Evolutionary conservation across 2,329 filamentous ascomycete species (phyloP).

Genomic region (Colletotrichum lini): DNA sequence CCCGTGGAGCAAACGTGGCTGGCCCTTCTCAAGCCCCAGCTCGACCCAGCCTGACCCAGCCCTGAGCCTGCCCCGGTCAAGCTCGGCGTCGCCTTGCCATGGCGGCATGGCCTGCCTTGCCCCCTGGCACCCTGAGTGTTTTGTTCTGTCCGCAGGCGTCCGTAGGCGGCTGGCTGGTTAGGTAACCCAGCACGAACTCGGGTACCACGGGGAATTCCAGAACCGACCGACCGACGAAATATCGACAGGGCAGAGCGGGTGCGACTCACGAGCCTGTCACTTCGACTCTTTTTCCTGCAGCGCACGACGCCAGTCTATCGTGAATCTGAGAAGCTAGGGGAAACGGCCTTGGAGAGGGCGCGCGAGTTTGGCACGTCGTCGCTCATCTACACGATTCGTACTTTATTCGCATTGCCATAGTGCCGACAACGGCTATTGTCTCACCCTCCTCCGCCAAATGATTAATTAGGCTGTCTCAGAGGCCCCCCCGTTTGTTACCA

Average conservation of each 20-base stretch:
- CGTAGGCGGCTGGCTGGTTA: background rate
- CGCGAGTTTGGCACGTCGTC: conserved; percentile 26
- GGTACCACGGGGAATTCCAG: conserved; percentile 41
- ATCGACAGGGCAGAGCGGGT: conserved; percentile 38
- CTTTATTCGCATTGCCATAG: conserved; percentile 14
- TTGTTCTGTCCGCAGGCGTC: conserved; percentile 8
- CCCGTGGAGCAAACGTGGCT: conserved; percentile 31
- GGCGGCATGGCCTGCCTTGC: background rate
- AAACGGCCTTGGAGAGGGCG: conserved; percentile 24
- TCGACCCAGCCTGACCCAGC: background rate
- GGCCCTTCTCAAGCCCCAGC: conserved; percentile 22
- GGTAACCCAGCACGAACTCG: conserved; percentile 11
- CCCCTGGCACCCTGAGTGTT: conserved; percentile 1
- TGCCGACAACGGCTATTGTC: conserved; percentile 30
- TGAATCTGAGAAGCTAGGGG: conserved; percentile 25
- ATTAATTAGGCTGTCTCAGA: conserved; percentile 32
- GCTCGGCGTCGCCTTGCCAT: conserved; percentile 24
- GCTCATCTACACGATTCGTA: conserved; percentile 10
- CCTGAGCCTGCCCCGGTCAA: background rate
- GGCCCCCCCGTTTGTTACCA: conserved; percentile 13
- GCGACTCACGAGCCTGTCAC: conserved; percentile 19
- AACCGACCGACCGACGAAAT: conserved; percentile 38
- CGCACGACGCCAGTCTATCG: conserved; percentile 27
- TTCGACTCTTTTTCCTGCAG: conserved; percentile 29
- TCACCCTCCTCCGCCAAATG: conserved; percentile 31